A percentile compares a stretch with the other conserved stretches of the same genome.
Conservation (phyloP, 2,329 filamentous ascomycete species). For the Fusarium dimerum region DNA sequence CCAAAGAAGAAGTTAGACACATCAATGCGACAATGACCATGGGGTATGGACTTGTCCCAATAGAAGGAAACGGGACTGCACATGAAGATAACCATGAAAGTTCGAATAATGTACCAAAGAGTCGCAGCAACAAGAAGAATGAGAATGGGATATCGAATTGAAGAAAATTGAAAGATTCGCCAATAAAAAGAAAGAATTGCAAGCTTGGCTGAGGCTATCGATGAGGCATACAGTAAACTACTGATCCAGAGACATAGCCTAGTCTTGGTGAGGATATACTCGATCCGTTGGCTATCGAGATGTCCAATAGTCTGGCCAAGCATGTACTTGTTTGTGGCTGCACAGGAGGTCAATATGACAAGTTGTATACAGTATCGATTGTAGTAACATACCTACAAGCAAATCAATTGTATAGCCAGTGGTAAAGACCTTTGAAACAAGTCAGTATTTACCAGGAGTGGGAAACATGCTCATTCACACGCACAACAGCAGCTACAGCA, state of each 20-base stretch:
- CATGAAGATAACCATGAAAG: conserved; percentile 35
- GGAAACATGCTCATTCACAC: background rate
- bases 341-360: background rate
- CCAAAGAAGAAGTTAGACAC: conserved; percentile 34
- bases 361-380: background rate
- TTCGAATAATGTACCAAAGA: conserved; percentile 31
- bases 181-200: conserved; percentile 33
- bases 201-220: conserved; percentile 30
- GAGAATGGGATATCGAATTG: conserved; percentile 30
- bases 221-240: conserved; percentile 25
- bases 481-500: conserved; percentile 18
- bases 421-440: conserved; percentile 2
- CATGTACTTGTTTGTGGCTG: conserved; percentile 17
- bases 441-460: conserved; percentile 1
- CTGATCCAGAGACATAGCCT: conserved; percentile 18
- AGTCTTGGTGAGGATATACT: conserved; percentile 3
- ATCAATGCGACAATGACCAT: conserved; percentile 32
- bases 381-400: background rate
- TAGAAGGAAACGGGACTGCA: conserved; percentile 36
- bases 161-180: conserved; percentile 29
- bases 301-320: conserved; percentile 13
- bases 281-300: background rate
- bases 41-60: conserved; percentile 32
- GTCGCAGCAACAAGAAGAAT: conserved; percentile 22
- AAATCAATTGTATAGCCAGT: conserved; percentile 4